These are phyloP conservation scores for Pseudopyrenochaeta lycopersici DNA, from an alignment of 2,329 filamentous ascomycete species.

Conservation along the genomic window DNA sequence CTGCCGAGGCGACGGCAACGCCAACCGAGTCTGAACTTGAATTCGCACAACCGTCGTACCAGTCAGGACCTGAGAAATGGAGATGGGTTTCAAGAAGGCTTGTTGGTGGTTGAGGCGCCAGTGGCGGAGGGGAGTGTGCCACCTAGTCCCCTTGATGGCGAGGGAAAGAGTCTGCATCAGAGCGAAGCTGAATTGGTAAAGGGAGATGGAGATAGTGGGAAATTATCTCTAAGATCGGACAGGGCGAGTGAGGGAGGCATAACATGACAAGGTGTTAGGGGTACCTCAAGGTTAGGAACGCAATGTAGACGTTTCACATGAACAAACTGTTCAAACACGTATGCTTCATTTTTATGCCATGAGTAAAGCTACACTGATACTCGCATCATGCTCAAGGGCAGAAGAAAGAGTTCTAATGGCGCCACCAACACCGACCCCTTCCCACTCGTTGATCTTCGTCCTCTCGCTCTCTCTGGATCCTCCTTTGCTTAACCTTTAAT, in stretches of 20 bases:
- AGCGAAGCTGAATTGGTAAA: neutral
- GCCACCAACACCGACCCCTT: too few species aligned
- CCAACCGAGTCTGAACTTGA: conserved; percentile 31
- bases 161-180: neutral
- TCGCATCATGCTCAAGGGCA: too few species aligned
- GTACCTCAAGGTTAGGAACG: too few species aligned
- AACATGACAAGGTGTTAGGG: neutral
- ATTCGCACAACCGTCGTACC: conserved; percentile 9
- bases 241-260: neutral
- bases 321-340: too few species aligned
- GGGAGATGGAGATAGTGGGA: neutral
- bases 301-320: too few species aligned
- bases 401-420: too few species aligned
- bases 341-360: too few species aligned
- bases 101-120: conserved; percentile 45
- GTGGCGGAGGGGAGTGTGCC: conserved; percentile 31
- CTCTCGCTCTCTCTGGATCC: too few species aligned
- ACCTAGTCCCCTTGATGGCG: conserved; percentile 26
- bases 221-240: neutral
- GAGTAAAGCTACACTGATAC: too few species aligned
- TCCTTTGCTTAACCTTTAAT: too few species aligned
- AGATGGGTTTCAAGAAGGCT: conserved; percentile 20
- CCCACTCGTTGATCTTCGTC: too few species aligned
- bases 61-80: conserved; percentile 9
- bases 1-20: conserved; percentile 59